A percentile compares a stretch with the other conserved stretches of the same genome.
phyloP scores from a whole-genome alignment of 2,329 filamentous ascomycete genomes.

The Pyricularia sp. region DNA sequence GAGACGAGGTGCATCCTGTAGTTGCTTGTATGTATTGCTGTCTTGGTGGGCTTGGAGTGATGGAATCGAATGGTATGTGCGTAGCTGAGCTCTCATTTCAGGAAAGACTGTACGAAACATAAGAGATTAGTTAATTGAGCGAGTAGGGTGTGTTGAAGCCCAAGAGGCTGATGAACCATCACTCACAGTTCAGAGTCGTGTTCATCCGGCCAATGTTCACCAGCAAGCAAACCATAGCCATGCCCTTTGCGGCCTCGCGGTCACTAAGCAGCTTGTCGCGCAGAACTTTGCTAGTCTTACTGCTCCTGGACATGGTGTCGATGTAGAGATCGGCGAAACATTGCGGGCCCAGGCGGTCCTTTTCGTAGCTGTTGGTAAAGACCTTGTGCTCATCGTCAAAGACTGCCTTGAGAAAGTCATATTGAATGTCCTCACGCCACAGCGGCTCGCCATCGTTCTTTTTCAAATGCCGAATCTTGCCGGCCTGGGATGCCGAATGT shows the following conservation, averaged over 20 bases:
- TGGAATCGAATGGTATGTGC: slow-evolving; percentile 96
- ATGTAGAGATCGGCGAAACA: slow-evolving; percentile 96
- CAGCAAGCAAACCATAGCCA: slow-evolving; percentile 98
- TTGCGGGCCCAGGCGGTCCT: slow-evolving; percentile 47
- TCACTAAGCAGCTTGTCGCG: slow-evolving; percentile 94
- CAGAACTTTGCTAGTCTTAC: slow-evolving; percentile 97
- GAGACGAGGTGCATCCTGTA: slow-evolving; percentile 89
- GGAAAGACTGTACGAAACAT: slow-evolving; percentile 68
- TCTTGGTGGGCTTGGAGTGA: slow-evolving; percentile 93
- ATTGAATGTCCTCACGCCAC: slow-evolving; percentile 83
- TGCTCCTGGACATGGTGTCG: slow-evolving; percentile 96
- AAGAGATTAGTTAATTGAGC: slow-evolving; percentile 6
- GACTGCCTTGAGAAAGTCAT: slow-evolving; percentile 71
- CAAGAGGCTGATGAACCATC: neutral
- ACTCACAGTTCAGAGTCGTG: slow-evolving; percentile 88
- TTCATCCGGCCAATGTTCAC: slow-evolving; percentile 99
- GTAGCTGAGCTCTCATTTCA: slow-evolving; percentile 94
- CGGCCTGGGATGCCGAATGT: slow-evolving; percentile 22
- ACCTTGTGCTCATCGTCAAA: slow-evolving; percentile 67
- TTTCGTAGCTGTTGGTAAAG: slow-evolving; percentile 88
- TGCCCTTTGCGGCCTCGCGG: slow-evolving; percentile 83
- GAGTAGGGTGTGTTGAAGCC: neutral
- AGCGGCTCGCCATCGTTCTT: slow-evolving; percentile 83
- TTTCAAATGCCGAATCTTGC: slow-evolving; percentile 77
- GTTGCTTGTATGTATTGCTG: slow-evolving; percentile 91